Conservation (phyloP, 805 yeast species). For the Millerozyma acaciae region DNA sequence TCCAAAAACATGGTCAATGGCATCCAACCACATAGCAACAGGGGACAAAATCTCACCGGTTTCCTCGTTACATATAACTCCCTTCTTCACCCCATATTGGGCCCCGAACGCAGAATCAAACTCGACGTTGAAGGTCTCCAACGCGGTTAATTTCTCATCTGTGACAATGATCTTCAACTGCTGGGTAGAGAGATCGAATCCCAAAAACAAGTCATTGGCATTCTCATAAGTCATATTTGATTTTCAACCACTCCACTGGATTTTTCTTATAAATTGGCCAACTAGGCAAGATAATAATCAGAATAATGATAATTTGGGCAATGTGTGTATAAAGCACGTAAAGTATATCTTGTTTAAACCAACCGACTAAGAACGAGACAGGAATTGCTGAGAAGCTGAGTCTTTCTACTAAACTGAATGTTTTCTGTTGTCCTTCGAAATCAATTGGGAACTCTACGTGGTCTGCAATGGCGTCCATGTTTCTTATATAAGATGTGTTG, state of each 20-base stretch:
- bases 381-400: slow-evolving; percentile 28
- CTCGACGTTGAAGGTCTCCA: slow-evolving; percentile 59
- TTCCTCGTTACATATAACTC: slow-evolving; percentile 56
- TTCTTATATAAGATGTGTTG: too few relatives aligned
- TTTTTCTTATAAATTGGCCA: slow-evolving; percentile 53
- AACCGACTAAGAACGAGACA: slow-evolving; percentile 47
- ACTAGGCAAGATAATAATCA: slow-evolving; percentile 47
- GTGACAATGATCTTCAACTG: slow-evolving; percentile 76
- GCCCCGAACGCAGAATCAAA: slow-evolving; percentile 62
- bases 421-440: slow-evolving; percentile 50
- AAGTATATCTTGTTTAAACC: slow-evolving; percentile 41
- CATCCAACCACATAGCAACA: slow-evolving; percentile 86
- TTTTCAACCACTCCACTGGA: slow-evolving; percentile 46
- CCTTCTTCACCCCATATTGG: slow-evolving; percentile 63
- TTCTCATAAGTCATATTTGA: slow-evolving; percentile 17
- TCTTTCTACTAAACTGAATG: slow-evolving; percentile 25
- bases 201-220: slow-evolving; percentile 44
- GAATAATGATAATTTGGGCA: slow-evolving; percentile 24
- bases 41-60: slow-evolving; percentile 71
- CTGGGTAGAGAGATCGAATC: slow-evolving; percentile 87
- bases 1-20: slow-evolving; percentile 61
- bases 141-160: slow-evolving; percentile 47
- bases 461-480: slow-evolving; percentile 4
- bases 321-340: slow-evolving; percentile 37
- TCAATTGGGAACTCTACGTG: slow-evolving; percentile 41